Evolutionary conservation across 2,329 filamentous ascomycete species (phyloP), one percentile per base, ranked within the genome.

Genomic region (Monilinia laxa): DNA sequence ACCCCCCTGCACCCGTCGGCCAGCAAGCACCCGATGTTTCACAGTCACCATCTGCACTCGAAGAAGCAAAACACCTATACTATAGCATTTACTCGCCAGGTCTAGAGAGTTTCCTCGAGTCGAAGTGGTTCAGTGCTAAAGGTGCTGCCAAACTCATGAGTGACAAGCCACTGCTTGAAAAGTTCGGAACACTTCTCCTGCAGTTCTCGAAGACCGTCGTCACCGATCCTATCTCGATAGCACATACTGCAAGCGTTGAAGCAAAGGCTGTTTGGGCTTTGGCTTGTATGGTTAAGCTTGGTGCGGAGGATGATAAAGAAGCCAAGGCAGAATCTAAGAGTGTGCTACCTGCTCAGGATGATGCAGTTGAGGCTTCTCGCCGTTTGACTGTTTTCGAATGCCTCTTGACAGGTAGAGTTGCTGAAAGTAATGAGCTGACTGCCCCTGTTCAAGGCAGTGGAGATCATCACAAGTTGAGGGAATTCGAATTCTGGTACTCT

Each of bases 401-500:
- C 6, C 82, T 97, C 45, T 79, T 97, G 40, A 90, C 88, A 35
- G 91, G 92, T 59, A 86, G 89, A 38, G 86, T 87, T 67, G 78
- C 95, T 65, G 73, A 79, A 1, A 75, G 73, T 38, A 92, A 88
- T 72, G 85, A 83, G 10, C 80, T 89, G 59, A 80, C 84, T 79
- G 77, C 80, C 59, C 82, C 81, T 40, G 78, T 80, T 72, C 81
- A 81, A 35, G 78, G 80, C 68, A 80, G 81, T 68, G 79, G 80
- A 52, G 84, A 86, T 69, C 81, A 83, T 68, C 80, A 86, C 65
- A 81, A 83, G 66, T 80, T 81, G 45, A 82, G 88, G 42, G 88
- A 93, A 71, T 81, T 91, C 64, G 87, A 91, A 68, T 97, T 97
- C 78, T 97, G 93, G 93, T 86, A 89, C 74, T 84, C 85, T 35